Evolutionary conservation across 2,329 filamentous ascomycete genomes (phyloP).

Genomic region (Amylocarpus encephaloides): DNA sequence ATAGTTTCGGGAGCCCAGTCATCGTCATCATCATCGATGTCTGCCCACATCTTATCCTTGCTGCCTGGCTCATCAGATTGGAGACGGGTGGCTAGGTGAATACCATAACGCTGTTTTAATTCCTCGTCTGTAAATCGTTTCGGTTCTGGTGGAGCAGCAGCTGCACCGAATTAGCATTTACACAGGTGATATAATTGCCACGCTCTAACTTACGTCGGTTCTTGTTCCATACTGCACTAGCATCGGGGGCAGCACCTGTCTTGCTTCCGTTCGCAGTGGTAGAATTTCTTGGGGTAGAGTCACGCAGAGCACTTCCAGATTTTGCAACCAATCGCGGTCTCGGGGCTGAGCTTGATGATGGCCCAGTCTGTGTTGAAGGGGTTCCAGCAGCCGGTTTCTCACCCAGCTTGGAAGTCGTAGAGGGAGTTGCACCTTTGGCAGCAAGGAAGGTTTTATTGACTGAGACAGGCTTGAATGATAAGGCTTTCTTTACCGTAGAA

Average conservation of each 20-base stretch:
- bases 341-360: constrained; percentile 44
- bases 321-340: constrained; percentile 73
- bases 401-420: constrained; percentile 42
- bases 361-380: constrained; percentile 39
- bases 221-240: constrained; percentile 79
- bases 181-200: background rate
- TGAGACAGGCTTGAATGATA: constrained; percentile 77
- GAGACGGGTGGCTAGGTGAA: constrained; percentile 74
- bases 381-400: constrained; percentile 45
- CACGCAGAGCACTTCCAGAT: constrained; percentile 54
- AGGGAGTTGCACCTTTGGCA: constrained; percentile 53
- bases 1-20: constrained; percentile 82
- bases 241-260: constrained; percentile 57
- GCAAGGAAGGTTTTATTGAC: constrained; percentile 78
- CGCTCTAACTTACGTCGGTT: constrained; percentile 62
- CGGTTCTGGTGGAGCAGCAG: constrained; percentile 59
- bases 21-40: constrained; percentile 83
- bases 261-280: constrained; percentile 50
- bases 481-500: constrained; percentile 63
- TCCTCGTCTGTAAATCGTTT: constrained; percentile 85
- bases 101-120: constrained; percentile 74
- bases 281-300: constrained; percentile 41
- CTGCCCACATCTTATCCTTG: constrained; percentile 79
- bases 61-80: constrained; percentile 67
- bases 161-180: constrained; percentile 36